Evolutionary conservation across 352 stramenopile species (phyloP).

Genomic region (Phytophthora aleatoria): DNA sequence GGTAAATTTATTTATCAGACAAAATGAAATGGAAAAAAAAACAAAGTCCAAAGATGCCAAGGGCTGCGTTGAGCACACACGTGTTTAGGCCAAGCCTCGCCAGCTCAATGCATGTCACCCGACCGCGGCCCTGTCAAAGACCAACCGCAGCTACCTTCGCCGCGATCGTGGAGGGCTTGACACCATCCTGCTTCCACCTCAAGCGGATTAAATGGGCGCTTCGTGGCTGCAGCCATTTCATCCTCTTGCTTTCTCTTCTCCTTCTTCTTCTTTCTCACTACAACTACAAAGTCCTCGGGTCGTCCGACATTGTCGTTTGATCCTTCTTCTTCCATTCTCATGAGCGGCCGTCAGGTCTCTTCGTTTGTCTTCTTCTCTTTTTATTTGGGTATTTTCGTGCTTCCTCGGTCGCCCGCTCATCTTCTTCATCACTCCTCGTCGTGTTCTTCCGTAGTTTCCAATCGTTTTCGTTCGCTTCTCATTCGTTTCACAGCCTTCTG

Average conservation of each 20-base stretch:
- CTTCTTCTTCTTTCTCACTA: conserved; percentile 34
- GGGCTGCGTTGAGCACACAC: conserved; percentile 28
- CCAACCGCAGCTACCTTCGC: conserved; percentile 30
- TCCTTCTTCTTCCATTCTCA: conserved; percentile 39
- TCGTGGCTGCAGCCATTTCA: conserved; percentile 35
- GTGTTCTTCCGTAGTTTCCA: conserved; percentile 38
- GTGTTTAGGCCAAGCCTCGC: conserved; percentile 25
- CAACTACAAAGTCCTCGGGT: conserved; percentile 52
- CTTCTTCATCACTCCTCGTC: conserved; percentile 32
- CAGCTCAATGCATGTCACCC: conserved; percentile 19
- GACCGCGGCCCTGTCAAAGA: conserved; percentile 36
- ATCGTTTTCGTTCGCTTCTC: conserved; percentile 33
- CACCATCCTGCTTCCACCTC: conserved; percentile 39
- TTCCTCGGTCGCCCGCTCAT: conserved; percentile 31
- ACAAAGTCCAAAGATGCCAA: conserved; percentile 44
- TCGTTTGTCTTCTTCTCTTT: conserved; percentile 39
- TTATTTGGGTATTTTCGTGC: conserved; percentile 30
- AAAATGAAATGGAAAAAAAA: conserved; percentile 57
- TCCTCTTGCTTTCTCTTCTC: conserved; percentile 38
- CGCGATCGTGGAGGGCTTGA: conserved; percentile 18
- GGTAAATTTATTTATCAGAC: conserved; percentile 68
- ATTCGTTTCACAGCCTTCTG: conserved; percentile 27
- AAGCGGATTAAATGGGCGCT: conserved; percentile 30
- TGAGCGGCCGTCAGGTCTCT: conserved; percentile 36
- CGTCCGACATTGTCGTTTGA: conserved; percentile 35